A percentile compares a stretch with the other conserved stretches of the same genome.
phyloP scores from a whole-genome alignment of 2,329 filamentous ascomycete species.

The Bipolaris zeicola region DNA sequence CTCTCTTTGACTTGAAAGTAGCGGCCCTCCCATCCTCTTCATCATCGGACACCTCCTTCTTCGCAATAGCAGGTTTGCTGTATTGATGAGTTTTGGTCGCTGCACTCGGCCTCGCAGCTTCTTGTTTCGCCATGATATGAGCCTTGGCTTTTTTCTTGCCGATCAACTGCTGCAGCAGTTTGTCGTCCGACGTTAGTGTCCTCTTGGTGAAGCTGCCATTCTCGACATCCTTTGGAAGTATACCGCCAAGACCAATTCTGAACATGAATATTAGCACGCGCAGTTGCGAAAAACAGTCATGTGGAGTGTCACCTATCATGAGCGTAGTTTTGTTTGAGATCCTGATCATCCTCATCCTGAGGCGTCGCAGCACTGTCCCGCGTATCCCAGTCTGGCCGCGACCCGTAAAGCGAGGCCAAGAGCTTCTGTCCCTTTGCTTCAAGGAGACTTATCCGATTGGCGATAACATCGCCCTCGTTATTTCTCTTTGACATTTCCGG shows the following conservation, averaged over 20 bases:
- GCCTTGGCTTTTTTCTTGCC: slow-evolving; percentile 51
- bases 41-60: slow-evolving; percentile 45
- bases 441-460: slow-evolving; percentile 60
- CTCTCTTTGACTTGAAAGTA: slow-evolving; percentile 42
- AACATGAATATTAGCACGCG: not conserved
- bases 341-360: slow-evolving; percentile 56
- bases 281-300: not conserved
- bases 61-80: slow-evolving; percentile 18
- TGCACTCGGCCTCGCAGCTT: slow-evolving; percentile 25
- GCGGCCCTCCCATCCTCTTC: slow-evolving; percentile 48
- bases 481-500: slow-evolving; percentile 42
- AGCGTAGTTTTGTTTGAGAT: slow-evolving; percentile 60
- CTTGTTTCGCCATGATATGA: slow-evolving; percentile 34
- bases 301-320: slow-evolving; percentile 57
- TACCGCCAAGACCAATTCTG: slow-evolving; percentile 49
- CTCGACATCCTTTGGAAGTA: slow-evolving; percentile 42
- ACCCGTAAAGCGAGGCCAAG: slow-evolving; percentile 62
- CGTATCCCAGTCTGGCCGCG: slow-evolving; percentile 47
- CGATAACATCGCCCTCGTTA: slow-evolving; percentile 59
- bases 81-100: slow-evolving; percentile 37
- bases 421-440: slow-evolving; percentile 60
- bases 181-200: slow-evolving; percentile 50
- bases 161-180: slow-evolving; percentile 49
- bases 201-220: slow-evolving; percentile 47
- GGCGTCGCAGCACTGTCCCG: slow-evolving; percentile 45